Percentiles rank a stretch among this genome's conserved stretches.
Conservation (phyloP, 2,329 filamentous ascomycete species). For the Aureobasidium sp. region DNA sequence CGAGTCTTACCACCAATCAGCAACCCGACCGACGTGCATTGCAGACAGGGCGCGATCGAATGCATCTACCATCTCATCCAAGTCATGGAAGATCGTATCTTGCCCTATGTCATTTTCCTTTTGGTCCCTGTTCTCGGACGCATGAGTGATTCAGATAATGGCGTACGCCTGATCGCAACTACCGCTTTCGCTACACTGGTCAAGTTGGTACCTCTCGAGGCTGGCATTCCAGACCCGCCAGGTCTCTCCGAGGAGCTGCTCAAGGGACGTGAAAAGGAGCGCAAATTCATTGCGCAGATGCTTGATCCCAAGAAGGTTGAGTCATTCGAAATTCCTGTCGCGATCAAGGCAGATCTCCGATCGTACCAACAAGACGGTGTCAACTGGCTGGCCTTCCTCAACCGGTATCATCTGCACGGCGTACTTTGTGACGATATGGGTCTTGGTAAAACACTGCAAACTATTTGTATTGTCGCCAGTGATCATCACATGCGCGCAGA, state of each 20-base stretch:
- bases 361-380: constrained; percentile 98
- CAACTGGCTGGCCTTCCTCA: constrained; percentile 97
- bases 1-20: constrained; percentile 86
- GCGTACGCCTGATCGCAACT: constrained; percentile 87
- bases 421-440: constrained; percentile 99
- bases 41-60: constrained; percentile 89
- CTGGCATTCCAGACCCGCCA: constrained; percentile 92
- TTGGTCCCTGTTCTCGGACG: constrained; percentile 93
- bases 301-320: constrained; percentile 96
- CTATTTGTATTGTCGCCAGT: constrained; percentile 94
- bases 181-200: constrained; percentile 96
- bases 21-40: constrained; percentile 80
- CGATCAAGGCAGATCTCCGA: constrained; percentile 92
- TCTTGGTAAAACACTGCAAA: constrained; percentile 94
- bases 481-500: constrained; percentile 92
- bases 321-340: constrained; percentile 84
- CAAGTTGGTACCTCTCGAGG: constrained; percentile 92
- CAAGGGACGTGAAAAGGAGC: constrained; percentile 83
- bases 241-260: constrained; percentile 83
- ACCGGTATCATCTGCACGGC: constrained; percentile 94
- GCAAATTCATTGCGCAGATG: constrained; percentile 94
- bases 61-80: constrained; percentile 95
- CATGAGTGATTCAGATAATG: constrained; percentile 97
- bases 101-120: constrained; percentile 97
- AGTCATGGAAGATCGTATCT: constrained; percentile 92